phyloP scores from a whole-genome alignment of 495 filamentous ascomycete species.

The Talaromyces borbonicus region DNA sequence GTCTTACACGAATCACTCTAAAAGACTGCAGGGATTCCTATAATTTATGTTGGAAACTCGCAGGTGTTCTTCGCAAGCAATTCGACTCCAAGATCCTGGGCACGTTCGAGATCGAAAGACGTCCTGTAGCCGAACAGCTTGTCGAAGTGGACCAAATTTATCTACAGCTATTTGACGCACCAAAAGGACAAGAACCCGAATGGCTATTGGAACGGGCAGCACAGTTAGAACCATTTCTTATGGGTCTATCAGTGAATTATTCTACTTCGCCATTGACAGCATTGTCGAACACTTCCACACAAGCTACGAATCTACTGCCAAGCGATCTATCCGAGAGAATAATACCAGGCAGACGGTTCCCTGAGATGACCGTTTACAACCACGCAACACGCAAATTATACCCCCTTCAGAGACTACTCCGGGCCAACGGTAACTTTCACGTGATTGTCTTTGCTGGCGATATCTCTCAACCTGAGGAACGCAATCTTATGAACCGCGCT shows the following conservation, averaged over 20 bases:
- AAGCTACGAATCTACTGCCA: no score
- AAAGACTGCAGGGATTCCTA: no score
- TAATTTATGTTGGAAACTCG: slow-evolving; percentile 70
- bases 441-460: slow-evolving; percentile 4
- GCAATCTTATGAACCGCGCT: no score
- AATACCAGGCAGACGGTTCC: no score
- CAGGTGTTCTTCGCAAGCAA: slow-evolving; percentile 45
- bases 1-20: no score
- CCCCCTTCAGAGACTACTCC: background rate
- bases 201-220: slow-evolving; percentile 47
- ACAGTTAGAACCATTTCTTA: slow-evolving; percentile 39
- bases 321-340: no score
- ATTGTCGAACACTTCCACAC: no score
- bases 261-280: no score
- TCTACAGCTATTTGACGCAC: slow-evolving; percentile 16
- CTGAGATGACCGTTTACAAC: slow-evolving; percentile 1
- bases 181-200: slow-evolving; percentile 26
- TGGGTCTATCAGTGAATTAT: no score
- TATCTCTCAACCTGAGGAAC: slow-evolving; percentile 1
- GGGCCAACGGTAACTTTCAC: background rate
- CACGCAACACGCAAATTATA: background rate
- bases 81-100: slow-evolving; percentile 44
- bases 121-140: slow-evolving; percentile 58
- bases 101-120: slow-evolving; percentile 62
- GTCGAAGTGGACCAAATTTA: slow-evolving; percentile 54